Conservation (phyloP, 106 monocot species). For the Apostasia ramifera region DNA sequence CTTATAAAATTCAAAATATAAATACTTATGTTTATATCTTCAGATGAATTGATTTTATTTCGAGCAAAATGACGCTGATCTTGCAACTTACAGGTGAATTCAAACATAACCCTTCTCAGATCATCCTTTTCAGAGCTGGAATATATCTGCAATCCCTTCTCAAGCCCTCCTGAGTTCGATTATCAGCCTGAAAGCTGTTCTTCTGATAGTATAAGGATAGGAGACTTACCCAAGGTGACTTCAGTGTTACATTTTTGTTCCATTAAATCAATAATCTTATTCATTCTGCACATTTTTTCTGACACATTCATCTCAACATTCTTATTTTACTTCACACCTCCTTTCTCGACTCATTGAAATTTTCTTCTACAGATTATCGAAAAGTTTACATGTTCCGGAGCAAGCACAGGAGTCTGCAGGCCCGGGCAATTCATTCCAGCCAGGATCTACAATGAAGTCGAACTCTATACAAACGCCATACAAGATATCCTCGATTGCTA, state of each 20-base stretch:
- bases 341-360: not conserved
- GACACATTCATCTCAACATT: not conserved
- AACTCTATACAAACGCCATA: conserved; percentile 47
- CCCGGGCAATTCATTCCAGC: conserved; percentile 47
- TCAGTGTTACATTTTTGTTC: not conserved
- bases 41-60: too few relatives aligned
- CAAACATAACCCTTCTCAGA: conserved; percentile 42
- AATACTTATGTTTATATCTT: too few relatives aligned
- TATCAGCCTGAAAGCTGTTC: conserved; percentile 79
- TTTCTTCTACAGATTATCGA: conserved; percentile 37
- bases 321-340: not conserved
- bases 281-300: not conserved
- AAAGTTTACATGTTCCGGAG: conserved; percentile 41
- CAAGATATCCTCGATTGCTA: conserved; percentile 60
- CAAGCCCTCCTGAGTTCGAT: conserved; percentile 68
- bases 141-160: conserved; percentile 87
- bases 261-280: too few relatives aligned
- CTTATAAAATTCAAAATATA: not conserved
- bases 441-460: conserved; percentile 23
- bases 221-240: conserved; percentile 70
- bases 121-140: conserved; percentile 18
- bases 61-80: not conserved
- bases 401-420: conserved; percentile 18
- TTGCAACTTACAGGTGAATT: conserved; percentile 59
- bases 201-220: conserved; percentile 45